Evolutionary conservation across 345 rosid genomes (phyloP), one percentile per base, ranked within the genome.

Genomic region (Populus tremula): DNA sequence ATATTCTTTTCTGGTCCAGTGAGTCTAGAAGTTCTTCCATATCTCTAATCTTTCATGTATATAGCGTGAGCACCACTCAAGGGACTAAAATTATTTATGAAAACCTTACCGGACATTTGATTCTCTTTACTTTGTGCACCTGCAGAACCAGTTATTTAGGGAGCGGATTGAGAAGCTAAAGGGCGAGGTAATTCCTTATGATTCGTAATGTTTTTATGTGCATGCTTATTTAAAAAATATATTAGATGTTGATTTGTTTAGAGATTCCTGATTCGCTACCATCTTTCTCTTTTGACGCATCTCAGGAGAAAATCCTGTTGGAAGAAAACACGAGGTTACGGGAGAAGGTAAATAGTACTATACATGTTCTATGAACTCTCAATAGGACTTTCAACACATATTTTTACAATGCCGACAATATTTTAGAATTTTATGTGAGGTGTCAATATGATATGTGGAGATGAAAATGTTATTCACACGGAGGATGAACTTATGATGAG

Each of bases 161-260:
- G 94, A 90, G 75, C 89, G 87, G 74, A 88, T 93, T 36, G 91
- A 89, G 84, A 88, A 82, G 83, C 86, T 93, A 39, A 91, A 81
- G 70, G 85, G 81, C 72, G 88, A 87, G 96, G 99, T 95, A 87
- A 31, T 21, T 9, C 41, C 47, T 61, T 29, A 9, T 7, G 59
- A 18, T 20, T 2, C 10, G 8, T 20, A 21, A 20, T 20, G 8
- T 2, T 53, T 5, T 1, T 20, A 2, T 20, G 8, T 50, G 21
- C 59, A 18, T 53, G 59, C 23, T 9, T 56, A 5, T 33, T 38
- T 16, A 6, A 36, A 8, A 69, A 43, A 43, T 9, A 72, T 67
- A 18, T 8, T 35, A 17, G 21, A 8, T 36, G 2, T 31, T 43
- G 3, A 23, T 56, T 1, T 10, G 27, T 20, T 53, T 18, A 6